Conservation (phyloP, 345 rosid genomes). For the Linum trigynum region DNA sequence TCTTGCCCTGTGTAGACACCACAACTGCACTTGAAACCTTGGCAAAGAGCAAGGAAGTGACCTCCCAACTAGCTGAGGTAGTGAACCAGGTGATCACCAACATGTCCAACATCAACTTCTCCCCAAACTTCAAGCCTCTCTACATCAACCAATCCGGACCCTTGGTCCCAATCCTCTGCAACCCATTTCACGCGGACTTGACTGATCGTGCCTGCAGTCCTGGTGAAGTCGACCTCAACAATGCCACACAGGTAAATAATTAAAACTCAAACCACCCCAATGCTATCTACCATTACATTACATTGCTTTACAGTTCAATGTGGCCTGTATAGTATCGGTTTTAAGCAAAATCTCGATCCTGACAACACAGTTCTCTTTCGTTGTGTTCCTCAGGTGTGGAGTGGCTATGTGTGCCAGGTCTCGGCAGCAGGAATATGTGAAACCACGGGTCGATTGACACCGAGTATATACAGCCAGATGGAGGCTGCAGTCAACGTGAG, state of each 20-base stretch:
- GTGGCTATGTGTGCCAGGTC: slow-evolving; percentile 62
- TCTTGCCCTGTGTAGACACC: slow-evolving; percentile 76
- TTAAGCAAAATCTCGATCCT: too few species aligned
- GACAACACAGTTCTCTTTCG: neutral
- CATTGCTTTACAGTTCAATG: too few species aligned
- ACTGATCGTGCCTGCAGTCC: slow-evolving; percentile 51
- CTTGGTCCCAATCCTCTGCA: slow-evolving; percentile 70
- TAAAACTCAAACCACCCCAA: neutral
- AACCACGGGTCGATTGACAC: slow-evolving; percentile 74
- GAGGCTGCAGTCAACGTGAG: slow-evolving; percentile 49
- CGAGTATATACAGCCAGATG: slow-evolving; percentile 57
- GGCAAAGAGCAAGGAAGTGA: slow-evolving; percentile 56
- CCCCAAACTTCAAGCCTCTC: slow-evolving; percentile 63
- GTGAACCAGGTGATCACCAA: slow-evolving; percentile 82
- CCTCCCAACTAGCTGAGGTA: slow-evolving; percentile 64
- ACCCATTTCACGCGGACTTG: slow-evolving; percentile 56
- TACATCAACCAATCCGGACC: slow-evolving; percentile 96
- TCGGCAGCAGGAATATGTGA: slow-evolving; percentile 49
- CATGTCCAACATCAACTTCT: slow-evolving; percentile 84
- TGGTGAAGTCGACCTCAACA: slow-evolving; percentile 63
- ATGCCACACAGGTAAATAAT: slow-evolving; percentile 62
- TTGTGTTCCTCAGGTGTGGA: slow-evolving; percentile 53
- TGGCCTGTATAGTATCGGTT: too few species aligned
- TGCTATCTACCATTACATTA: too few species aligned
- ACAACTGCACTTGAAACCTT: slow-evolving; percentile 72